Evolutionary conservation across 106 monocot species (phyloP).

Genomic region (Iris macrosiphon): DNA sequence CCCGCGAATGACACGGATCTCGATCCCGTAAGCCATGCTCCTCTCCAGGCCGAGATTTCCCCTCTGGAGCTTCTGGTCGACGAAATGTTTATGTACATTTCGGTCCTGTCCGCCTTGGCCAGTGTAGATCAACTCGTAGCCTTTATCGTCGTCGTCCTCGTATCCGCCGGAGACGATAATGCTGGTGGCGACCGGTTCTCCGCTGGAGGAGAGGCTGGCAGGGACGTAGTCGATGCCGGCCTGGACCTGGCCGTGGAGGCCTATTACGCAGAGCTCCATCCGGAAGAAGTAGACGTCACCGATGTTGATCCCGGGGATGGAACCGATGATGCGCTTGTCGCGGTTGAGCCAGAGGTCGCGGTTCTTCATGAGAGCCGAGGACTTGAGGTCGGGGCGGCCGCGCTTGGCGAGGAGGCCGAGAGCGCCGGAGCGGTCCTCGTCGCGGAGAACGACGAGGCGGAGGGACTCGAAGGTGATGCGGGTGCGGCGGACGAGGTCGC

Average conservation of each 20-base stretch:
- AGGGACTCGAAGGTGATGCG: conserved; percentile 67
- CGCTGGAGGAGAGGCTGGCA: conserved; percentile 16
- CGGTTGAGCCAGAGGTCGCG: conserved; percentile 65
- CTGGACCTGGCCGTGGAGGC: conserved; percentile 82
- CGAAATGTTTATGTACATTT: conserved; percentile 14
- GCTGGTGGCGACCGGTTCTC: conserved; percentile 53
- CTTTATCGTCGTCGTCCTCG: conserved; percentile 57
- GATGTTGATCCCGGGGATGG: conserved; percentile 56
- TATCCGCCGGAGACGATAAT: conserved; percentile 61
- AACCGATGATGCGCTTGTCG: conserved; percentile 68
- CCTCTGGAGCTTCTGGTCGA: conserved; percentile 46
- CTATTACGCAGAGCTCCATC: conserved; percentile 78
- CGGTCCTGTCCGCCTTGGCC: conserved; percentile 45
- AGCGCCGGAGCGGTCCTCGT: conserved; percentile 16
- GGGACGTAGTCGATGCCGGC: conserved; percentile 66
- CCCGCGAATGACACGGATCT: conserved; percentile 48
- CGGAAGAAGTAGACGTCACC: conserved; percentile 87
- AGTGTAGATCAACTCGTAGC: conserved; percentile 45
- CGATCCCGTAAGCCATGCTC: conserved; percentile 49
- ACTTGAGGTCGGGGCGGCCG: conserved; percentile 39
- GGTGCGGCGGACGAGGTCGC: conserved; percentile 47
- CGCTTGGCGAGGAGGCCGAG: conserved; percentile 16
- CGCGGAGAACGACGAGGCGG: conserved; percentile 30
- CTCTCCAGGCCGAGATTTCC: conserved; percentile 55
- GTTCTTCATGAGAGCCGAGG: conserved; percentile 47